phyloP scores from a whole-genome alignment of 2,329 filamentous ascomycete genomes.

The Penicillium sp. region DNA sequence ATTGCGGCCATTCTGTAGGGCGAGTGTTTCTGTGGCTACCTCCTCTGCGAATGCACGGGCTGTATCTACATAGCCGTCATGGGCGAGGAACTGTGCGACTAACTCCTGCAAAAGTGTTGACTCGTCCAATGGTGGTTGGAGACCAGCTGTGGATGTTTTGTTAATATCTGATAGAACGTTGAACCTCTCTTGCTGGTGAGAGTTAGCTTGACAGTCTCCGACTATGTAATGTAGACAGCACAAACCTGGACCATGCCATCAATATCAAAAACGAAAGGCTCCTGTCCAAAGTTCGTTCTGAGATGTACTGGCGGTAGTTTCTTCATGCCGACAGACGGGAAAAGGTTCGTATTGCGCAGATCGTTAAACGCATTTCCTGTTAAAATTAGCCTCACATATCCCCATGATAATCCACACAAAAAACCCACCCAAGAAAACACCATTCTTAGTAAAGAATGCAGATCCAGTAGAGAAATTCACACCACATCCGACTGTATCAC shows the following conservation, averaged over 20 bases:
- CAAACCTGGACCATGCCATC: conserved; percentile 76
- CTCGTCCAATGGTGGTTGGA: conserved; percentile 67
- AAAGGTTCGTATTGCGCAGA: conserved; percentile 44
- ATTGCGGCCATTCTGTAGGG: conserved; percentile 59
- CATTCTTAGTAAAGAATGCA: conserved; percentile 67
- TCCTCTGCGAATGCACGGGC: conserved; percentile 84
- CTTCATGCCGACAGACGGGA: conserved; percentile 65
- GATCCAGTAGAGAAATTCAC: conserved; percentile 61
- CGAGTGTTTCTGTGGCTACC: conserved; percentile 68
- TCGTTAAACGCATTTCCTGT: conserved; percentile 58
- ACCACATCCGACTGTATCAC: conserved; percentile 63
- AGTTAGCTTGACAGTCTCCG: conserved; percentile 2
- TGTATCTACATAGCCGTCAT: conserved; percentile 94
- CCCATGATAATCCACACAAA: not conserved
- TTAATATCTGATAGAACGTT: conserved; percentile 62
- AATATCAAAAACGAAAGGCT: conserved; percentile 86
- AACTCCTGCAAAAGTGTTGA: conserved; percentile 77
- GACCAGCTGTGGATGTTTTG: conserved; percentile 53
- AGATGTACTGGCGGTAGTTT: conserved; percentile 58
- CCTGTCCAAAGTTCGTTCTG: conserved; percentile 62
- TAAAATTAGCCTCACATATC: conserved; percentile 5
- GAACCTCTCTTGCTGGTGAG: conserved; percentile 57
- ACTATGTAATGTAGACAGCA: conserved; percentile 8
- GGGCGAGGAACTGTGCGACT: conserved; percentile 83
- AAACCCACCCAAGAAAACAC: conserved; percentile 53